phyloP scores from a whole-genome alignment of 305 asterid species.

The Plantago coronopus region DNA sequence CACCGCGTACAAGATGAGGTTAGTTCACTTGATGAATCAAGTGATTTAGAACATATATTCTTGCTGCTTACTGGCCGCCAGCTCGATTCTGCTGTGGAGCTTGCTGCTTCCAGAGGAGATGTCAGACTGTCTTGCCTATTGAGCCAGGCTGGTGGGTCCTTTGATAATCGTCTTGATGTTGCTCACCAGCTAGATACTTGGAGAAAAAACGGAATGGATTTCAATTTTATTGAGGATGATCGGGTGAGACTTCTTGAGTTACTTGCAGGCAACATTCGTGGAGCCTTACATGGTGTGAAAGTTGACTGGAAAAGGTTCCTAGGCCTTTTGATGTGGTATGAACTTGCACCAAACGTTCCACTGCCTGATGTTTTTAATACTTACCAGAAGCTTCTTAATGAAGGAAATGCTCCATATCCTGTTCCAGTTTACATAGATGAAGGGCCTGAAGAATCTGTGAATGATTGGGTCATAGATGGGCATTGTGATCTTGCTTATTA shows the following conservation, averaged over 20 bases:
- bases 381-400: constrained; percentile 75
- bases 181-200: constrained; percentile 75
- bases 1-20: constrained; percentile 86
- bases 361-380: constrained; percentile 65
- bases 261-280: constrained; percentile 79
- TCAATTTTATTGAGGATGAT: constrained; percentile 71
- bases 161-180: constrained; percentile 59
- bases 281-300: constrained; percentile 56
- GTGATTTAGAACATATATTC: constrained; percentile 73
- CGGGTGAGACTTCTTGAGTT: constrained; percentile 76
- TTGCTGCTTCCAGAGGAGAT: constrained; percentile 94
- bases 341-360: constrained; percentile 74
- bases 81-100: constrained; percentile 80
- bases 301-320: constrained; percentile 96
- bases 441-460: constrained; percentile 54
- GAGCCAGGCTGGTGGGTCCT: constrained; percentile 89
- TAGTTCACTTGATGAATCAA: constrained; percentile 55
- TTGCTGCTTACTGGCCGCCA: constrained; percentile 88
- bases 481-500: constrained; percentile 82
- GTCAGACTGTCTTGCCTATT: constrained; percentile 85
- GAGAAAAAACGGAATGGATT: constrained; percentile 91
- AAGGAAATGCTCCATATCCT: constrained; percentile 85
- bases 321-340: constrained; percentile 94
- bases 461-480: constrained; percentile 42
- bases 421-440: constrained; percentile 91